Evolutionary conservation across 176 grass and related monocot genomes (phyloP), one percentile per base, ranked within the genome.

Genomic region (Oryza punctata): DNA sequence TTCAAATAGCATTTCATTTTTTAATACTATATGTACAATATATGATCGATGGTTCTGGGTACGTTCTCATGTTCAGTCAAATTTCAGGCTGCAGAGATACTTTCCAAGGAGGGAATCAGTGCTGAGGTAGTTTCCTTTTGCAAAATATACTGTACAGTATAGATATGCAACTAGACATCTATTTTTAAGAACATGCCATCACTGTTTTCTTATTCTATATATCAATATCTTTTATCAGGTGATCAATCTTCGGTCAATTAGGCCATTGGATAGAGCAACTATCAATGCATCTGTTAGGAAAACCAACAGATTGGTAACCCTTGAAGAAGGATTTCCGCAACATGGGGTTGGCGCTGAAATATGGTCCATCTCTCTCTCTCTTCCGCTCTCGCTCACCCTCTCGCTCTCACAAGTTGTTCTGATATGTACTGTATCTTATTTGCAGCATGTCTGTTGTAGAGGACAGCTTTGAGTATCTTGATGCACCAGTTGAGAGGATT

Each of bases 251-350:
- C 90, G 93, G 18, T 96, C 97, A 65, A 83, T 99, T 79, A 93
- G 97, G 84, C 97, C 97, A n/a, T 63, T 96, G 69, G 97, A 99
- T 85, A 93, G 88, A 85, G 80, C 78, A 73, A 81, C 97, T 49
- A 96, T 99, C 81, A 99, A 96, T 87, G 81, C 97, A 80, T 99
- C 93, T 43, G 93, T 99, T 57, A 89, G 93, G 73, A 99, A 99
- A 93, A 99, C 97, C 19, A 99, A 94, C 54, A 94, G 91, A 73
- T 76, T 99, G 71, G 84, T 99, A 29, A 96, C 97, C 0, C 30
- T 99, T 61, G 97, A 99, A 91, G 97, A 99, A 99, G 97, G 93
- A 21, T 99, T 96, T 70, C 93, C 93, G 1, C 97, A 99, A 63
- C 91, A 96, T 76, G 93, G 97, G 10, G 73, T 99, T 60, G 91